Evolutionary conservation across 1,139 yeast genomes (phyloP), one percentile per base, ranked within the genome.

Genomic region (Magnusiomyces clavatus): DNA sequence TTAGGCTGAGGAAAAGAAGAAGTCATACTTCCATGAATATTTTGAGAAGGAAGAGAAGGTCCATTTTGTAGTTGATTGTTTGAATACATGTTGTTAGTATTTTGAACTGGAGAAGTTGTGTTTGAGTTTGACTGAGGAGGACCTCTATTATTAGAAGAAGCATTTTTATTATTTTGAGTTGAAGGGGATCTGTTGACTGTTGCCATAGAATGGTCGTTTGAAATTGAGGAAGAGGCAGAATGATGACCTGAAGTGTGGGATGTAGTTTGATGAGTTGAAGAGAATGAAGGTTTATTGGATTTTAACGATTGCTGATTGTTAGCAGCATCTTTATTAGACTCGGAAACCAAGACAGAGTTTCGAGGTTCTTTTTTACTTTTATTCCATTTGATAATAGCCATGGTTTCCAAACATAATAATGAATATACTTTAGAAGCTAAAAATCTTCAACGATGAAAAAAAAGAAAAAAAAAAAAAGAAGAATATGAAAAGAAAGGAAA

Each of bases 351-450:
- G 16, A 56, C 57, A 37, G 64, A 61, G 54, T 57, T 57, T 19
- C 63, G 55, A 19, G 62, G 43, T 48, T 60, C 64, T 55, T 61
- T 61, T 50, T 61, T 61, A 46, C 56, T 58, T 50, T 60, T 59
- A 43, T 60, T 58, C 54, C 60, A 60, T 43, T 54, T 50, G 43
- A 62, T 58, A 47, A 62, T 61, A 20, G 64, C 64, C 65, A 62
- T 61, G 13, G 39, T 11, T 29, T 37, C 31, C 31, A 24, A 24
- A 24, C 31, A 24, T 24, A 24, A 24, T 24, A 24, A 24, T 24
- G 31, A 43, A 2, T 13, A 31, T 11, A 37, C 12, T 38, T 31
- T 29, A 3, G 13, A 20, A 12, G 36, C 10, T 31, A 14, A 34
- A 43, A 17, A 12, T 37, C 38, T 17, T 24, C 46, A 34, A 17